A percentile compares a stretch with the other conserved stretches of the same genome.
phyloP scores from a whole-genome alignment of 768 basidiomycete genomes.

The Amanita thiersii region DNA sequence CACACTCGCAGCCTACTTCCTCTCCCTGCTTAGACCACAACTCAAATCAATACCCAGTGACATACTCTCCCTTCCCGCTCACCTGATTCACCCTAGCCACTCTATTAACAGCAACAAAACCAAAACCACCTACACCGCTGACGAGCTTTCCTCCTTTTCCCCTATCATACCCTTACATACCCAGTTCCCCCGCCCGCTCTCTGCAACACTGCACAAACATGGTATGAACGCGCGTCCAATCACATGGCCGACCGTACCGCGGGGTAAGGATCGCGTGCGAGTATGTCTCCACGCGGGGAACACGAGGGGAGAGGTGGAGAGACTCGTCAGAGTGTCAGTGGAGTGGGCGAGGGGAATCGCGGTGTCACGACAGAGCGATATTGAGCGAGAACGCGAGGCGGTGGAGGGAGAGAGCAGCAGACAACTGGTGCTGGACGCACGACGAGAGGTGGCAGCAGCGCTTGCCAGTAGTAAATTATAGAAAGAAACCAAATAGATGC shows the following conservation, averaged over 20 bases:
- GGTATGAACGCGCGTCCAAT: constrained; percentile 70
- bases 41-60: constrained; percentile 24
- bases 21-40: constrained; percentile 21
- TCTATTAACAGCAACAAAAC: constrained; percentile 15
- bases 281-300: constrained; percentile 87
- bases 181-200: constrained; percentile 64
- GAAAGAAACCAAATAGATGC: too few relatives aligned
- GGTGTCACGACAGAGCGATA: too few relatives aligned
- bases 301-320: constrained; percentile 51
- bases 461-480: too few relatives aligned
- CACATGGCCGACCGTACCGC: constrained; percentile 84
- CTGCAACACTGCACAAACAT: constrained; percentile 47
- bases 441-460: too few relatives aligned
- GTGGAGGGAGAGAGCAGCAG: not conserved
- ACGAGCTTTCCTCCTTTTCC: constrained; percentile 27
- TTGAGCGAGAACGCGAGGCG: not conserved
- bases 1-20: constrained; percentile 35
- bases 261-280: constrained; percentile 75
- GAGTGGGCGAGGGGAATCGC: constrained; percentile 37
- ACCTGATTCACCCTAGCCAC: constrained; percentile 24
- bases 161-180: constrained; percentile 88
- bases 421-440: too few relatives aligned
- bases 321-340: constrained; percentile 42
- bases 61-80: constrained; percentile 28
- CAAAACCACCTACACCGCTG: constrained; percentile 11